phyloP scores from a whole-genome alignment of 805 yeast genomes.

The Pichia paraexigua region DNA sequence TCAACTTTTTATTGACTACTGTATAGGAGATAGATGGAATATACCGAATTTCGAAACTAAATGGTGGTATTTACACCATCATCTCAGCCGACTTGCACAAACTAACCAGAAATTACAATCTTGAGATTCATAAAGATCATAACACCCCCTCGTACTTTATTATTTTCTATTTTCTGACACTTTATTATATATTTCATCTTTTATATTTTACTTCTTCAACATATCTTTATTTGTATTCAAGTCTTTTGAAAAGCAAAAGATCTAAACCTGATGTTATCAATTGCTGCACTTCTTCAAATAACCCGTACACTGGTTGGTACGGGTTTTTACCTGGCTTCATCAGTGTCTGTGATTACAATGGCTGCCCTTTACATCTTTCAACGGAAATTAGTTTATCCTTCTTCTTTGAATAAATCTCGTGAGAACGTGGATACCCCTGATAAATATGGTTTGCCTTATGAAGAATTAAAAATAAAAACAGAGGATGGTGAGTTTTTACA shows the following conservation, averaged over 20 bases:
- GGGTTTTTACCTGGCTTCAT: conserved; percentile 7
- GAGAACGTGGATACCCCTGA: conserved; percentile 72
- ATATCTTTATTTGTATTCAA: too few species aligned
- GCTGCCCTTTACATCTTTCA: conserved; percentile 17
- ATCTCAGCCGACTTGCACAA: too few species aligned
- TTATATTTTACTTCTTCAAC: too few species aligned
- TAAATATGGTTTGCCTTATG: conserved; percentile 55
- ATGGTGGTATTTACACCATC: too few species aligned
- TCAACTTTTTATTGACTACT: too few species aligned
- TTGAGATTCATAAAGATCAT: too few species aligned
- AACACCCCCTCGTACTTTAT: too few species aligned
- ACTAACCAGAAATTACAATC: too few species aligned
- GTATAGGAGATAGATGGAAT: too few species aligned
- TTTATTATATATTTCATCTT: too few species aligned
- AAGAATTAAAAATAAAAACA: conserved; percentile 53
- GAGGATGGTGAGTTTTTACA: conserved; percentile 63
- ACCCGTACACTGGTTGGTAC: neutral
- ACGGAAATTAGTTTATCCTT: conserved; percentile 66
- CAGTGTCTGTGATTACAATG: conserved; percentile 11
- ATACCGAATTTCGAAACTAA: too few species aligned
- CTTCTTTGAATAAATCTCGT: conserved; percentile 68
- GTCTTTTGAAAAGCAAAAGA: neutral
- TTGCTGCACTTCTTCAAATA: neutral
- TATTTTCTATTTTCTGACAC: too few species aligned
- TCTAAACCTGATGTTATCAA: neutral